A percentile compares a stretch with the other conserved stretches of the same genome.
phyloP scores from a whole-genome alignment of 1,284 basidiomycete genomes.

The Naganishia sp. region DNA sequence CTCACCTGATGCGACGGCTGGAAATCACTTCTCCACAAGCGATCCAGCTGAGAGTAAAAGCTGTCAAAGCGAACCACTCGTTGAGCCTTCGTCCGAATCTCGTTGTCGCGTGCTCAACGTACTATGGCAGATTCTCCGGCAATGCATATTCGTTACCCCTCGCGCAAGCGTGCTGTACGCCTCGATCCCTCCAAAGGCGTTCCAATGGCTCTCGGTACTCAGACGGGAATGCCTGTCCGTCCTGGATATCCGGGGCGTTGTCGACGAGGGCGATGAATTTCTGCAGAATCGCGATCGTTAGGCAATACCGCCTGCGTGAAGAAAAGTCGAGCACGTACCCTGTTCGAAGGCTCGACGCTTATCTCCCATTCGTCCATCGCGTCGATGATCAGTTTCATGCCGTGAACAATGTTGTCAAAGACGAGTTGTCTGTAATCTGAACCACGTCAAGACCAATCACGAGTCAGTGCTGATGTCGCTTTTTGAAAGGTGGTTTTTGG shows the following conservation, averaged over 20 bases:
- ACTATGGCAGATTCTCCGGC: conserved; percentile 73
- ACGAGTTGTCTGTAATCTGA: conserved; percentile 70
- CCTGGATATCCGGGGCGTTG: conserved; percentile 69
- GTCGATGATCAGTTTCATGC: conserved; percentile 78
- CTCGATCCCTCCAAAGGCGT: conserved; percentile 73
- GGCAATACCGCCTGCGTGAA: not conserved
- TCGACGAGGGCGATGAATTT: conserved; percentile 64
- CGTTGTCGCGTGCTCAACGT: conserved; percentile 39
- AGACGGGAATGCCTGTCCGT: conserved; percentile 74
- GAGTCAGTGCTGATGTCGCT: not conserved
- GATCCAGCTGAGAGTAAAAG: conserved; percentile 75
- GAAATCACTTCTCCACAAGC: conserved; percentile 73
- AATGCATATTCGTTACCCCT: conserved; percentile 81
- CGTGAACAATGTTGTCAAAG: conserved; percentile 85
- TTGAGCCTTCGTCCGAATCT: not conserved
- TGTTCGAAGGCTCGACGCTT: conserved; percentile 65
- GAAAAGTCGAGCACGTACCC: conserved; percentile 38
- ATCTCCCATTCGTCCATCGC: conserved; percentile 86
- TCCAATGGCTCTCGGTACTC: conserved; percentile 67
- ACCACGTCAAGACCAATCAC: not conserved
- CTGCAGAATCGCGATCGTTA: conserved; percentile 26
- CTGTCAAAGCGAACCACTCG: conserved; percentile 34
- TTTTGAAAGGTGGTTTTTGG: not conserved
- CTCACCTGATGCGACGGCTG: conserved; percentile 59
- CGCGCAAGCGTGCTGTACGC: conserved; percentile 70